Evolutionary conservation across 139 green algal genomes (phyloP).

Genomic region (Chlorella sp.): DNA sequence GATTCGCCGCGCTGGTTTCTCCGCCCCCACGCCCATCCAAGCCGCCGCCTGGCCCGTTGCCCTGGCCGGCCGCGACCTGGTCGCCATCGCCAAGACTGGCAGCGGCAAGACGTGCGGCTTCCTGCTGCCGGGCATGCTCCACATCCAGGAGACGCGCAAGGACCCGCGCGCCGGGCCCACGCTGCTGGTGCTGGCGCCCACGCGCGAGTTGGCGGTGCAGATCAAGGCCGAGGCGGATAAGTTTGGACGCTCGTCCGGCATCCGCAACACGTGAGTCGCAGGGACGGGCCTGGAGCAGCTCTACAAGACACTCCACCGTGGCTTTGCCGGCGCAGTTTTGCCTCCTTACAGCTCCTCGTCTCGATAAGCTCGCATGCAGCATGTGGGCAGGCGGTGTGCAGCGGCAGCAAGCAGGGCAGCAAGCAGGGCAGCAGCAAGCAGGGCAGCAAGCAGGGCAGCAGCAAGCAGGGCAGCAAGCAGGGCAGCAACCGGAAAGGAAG

Average conservation of each 20-base stretch:
- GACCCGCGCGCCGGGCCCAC: slow-evolving; percentile 67
- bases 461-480: no score
- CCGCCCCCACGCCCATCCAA: slow-evolving; percentile 81
- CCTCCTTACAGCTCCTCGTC: no score
- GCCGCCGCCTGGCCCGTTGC: slow-evolving; percentile 80
- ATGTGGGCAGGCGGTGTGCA: no score
- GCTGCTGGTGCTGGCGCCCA: slow-evolving; percentile 83
- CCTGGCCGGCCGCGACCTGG: slow-evolving; percentile 66
- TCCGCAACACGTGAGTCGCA: slow-evolving; percentile 66
- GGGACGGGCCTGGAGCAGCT: no score
- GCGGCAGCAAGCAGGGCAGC: not conserved
- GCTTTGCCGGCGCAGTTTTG: no score
- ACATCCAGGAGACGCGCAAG: slow-evolving; percentile 60
- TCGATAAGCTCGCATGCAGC: no score
- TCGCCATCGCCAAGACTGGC: slow-evolving; percentile 84
- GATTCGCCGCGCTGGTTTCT: slow-evolving; percentile 69
- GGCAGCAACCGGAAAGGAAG: no score
- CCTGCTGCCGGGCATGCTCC: slow-evolving; percentile 77
- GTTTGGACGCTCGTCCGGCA: slow-evolving; percentile 73
- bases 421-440: no score
- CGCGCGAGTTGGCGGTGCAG: slow-evolving; percentile 89
- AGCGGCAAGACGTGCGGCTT: slow-evolving; percentile 83
- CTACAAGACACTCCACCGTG: no score
- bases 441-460: no score
- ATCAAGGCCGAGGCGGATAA: slow-evolving; percentile 91